Evolutionary conservation across 1,284 basidiomycete species (phyloP).

Genomic region (Cystobasidium pallidum): DNA sequence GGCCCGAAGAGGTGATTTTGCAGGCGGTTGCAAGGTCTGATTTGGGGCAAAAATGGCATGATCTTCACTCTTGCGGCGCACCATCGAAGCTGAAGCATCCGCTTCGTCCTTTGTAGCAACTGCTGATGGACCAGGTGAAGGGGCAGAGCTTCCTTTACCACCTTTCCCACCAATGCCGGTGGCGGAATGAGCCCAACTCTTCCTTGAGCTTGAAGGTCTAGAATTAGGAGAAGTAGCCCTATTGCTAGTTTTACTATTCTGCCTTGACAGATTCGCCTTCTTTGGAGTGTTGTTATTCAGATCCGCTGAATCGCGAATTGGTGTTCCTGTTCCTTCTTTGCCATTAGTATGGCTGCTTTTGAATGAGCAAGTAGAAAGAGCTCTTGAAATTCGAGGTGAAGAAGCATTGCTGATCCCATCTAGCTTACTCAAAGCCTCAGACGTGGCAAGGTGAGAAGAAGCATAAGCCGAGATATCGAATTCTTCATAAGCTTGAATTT

Average conservation of each 20-base stretch:
- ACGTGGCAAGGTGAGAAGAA: constrained; percentile 83
- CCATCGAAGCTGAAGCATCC: not conserved
- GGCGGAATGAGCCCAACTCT: constrained; percentile 20
- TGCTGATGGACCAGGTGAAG: constrained; percentile 4
- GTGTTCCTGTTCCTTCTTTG: constrained; percentile 45
- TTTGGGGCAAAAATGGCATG: not conserved
- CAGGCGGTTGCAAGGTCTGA: constrained; percentile 15
- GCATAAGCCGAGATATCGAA: constrained; percentile 75
- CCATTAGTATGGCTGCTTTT: constrained; percentile 51
- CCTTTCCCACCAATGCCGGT: not conserved
- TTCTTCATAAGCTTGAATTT: constrained; percentile 47
- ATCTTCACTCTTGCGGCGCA: constrained; percentile 16
- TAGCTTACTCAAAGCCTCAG: constrained; percentile 86
- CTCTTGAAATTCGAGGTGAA: constrained; percentile 48
- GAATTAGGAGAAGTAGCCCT: constrained; percentile 27
- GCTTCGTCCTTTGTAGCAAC: not conserved
- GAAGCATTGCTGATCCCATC: constrained; percentile 74
- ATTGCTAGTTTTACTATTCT: constrained; percentile 62
- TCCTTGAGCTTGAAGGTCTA: constrained; percentile 31
- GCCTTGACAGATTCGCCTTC: constrained; percentile 67
- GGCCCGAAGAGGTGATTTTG: constrained; percentile 22
- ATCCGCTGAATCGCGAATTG: constrained; percentile 57
- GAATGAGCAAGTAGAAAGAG: constrained; percentile 53
- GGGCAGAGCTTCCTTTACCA: not conserved
- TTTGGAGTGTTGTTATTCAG: constrained; percentile 64